Evolutionary conservation across 2,329 filamentous ascomycete genomes (phyloP).

Genomic region (Colletotrichum costaricense): DNA sequence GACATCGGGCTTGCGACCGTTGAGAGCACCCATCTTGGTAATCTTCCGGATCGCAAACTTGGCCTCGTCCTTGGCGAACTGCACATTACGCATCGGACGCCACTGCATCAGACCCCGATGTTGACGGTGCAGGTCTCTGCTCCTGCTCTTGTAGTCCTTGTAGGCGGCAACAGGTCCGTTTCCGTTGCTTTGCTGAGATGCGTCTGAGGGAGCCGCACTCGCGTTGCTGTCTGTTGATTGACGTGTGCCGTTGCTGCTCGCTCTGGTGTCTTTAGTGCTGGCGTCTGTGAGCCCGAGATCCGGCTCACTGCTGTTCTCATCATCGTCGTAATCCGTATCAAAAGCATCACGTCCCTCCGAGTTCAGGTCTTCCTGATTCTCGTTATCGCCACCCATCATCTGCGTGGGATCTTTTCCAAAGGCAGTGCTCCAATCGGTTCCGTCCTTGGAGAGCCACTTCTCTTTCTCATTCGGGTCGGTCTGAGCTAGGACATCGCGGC

Average conservation of each 20-base stretch:
- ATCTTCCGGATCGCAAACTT: constrained; percentile 81
- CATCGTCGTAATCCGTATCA: constrained; percentile 47
- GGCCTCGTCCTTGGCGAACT: constrained; percentile 90
- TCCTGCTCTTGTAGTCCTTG: constrained; percentile 74
- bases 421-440: constrained; percentile 87
- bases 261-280: constrained; percentile 45
- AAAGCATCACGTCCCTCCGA: constrained; percentile 55
- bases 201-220: constrained; percentile 40
- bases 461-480: constrained; percentile 78
- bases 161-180: constrained; percentile 67
- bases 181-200: constrained; percentile 57
- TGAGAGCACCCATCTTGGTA: constrained; percentile 80
- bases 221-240: constrained; percentile 53
- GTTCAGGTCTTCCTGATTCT: constrained; percentile 43
- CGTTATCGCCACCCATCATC: constrained; percentile 49
- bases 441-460: constrained; percentile 83
- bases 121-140: constrained; percentile 82
- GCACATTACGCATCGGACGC: constrained; percentile 86
- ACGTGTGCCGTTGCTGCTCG: constrained; percentile 41
- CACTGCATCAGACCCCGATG: constrained; percentile 96
- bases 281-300: constrained; percentile 71
- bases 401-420: constrained; percentile 81
- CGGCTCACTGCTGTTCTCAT: constrained; percentile 45
- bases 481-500: constrained; percentile 82
- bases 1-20: constrained; percentile 86